These are phyloP conservation scores for Nitzschia sp. DNA, from an alignment of 108 stramenopile genomes.

Conservation along the genomic window DNA sequence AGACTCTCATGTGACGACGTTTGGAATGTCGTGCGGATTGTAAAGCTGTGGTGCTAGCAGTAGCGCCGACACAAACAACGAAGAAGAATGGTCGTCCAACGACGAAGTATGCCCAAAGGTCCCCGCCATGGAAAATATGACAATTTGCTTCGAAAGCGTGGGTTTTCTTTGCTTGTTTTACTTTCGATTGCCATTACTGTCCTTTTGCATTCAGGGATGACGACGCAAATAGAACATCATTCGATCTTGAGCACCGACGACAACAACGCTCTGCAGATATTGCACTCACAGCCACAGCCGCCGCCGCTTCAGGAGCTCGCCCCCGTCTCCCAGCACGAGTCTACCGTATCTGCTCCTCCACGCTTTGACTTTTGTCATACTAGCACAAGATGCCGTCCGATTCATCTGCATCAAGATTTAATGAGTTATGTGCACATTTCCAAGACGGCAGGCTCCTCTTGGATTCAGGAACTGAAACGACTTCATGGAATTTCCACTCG, in stretches of 20 bases:
- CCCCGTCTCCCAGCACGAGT: background rate
- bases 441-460: background rate
- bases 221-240: too few relatives aligned
- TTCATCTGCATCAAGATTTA: background rate
- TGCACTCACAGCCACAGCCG: too few relatives aligned
- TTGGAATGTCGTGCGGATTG: too few relatives aligned
- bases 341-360: background rate
- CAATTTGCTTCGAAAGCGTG: background rate
- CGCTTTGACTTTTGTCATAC: background rate
- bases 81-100: too few relatives aligned
- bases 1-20: too few relatives aligned
- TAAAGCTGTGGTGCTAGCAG: too few relatives aligned
- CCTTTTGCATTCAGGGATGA: too few relatives aligned
- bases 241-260: too few relatives aligned
- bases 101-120: too few relatives aligned
- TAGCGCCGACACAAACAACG: too few relatives aligned
- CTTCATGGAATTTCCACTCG: background rate
- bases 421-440: slow-evolving; percentile 10
- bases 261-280: too few relatives aligned
- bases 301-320: background rate
- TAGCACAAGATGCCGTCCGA: background rate
- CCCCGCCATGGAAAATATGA: too few relatives aligned
- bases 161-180: background rate
- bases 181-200: background rate
- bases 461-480: slow-evolving; percentile 6